These are phyloP conservation scores for Peniophora sp. DNA, from an alignment of 1,284 basidiomycete species.

Conservation along the genomic window DNA sequence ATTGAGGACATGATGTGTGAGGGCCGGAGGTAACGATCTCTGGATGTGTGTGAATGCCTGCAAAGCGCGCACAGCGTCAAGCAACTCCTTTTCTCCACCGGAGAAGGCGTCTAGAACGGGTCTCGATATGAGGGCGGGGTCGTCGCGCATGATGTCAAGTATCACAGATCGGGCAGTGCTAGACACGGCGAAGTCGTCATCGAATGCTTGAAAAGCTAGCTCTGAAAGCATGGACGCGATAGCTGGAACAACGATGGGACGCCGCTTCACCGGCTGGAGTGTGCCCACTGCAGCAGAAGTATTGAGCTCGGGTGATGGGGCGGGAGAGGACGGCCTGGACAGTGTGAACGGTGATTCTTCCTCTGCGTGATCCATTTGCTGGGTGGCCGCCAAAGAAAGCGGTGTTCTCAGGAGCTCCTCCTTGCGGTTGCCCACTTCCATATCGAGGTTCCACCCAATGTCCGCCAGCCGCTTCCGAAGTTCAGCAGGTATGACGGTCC, in stretches of 20 bases:
- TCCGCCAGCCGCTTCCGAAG: constrained; percentile 56
- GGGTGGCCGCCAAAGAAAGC: constrained; percentile 50
- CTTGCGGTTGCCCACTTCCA: constrained; percentile 43
- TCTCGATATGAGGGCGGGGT: constrained; percentile 58
- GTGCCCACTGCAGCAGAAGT: constrained; percentile 6
- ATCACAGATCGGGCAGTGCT: constrained; percentile 50
- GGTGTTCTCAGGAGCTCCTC: constrained; percentile 54
- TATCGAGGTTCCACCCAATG: constrained; percentile 63
- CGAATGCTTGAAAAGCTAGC: constrained; percentile 43
- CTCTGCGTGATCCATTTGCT: constrained; percentile 27
- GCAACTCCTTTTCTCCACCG: constrained; percentile 38
- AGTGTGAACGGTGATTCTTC: not conserved
- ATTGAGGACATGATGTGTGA: constrained; percentile 65
- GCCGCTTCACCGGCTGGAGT: constrained; percentile 45
- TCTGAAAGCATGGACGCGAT: constrained; percentile 45
- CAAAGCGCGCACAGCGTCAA: constrained; percentile 39
- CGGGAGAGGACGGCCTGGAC: constrained; percentile 4
- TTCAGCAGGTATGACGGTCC: constrained; percentile 46
- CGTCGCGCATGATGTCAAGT: constrained; percentile 69
- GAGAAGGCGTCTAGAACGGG: constrained; percentile 55
- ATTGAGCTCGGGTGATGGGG: not conserved
- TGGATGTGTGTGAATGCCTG: constrained; percentile 49
- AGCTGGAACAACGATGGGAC: constrained; percentile 58
- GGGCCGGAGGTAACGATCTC: constrained; percentile 49
- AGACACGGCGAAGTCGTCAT: constrained; percentile 46